phyloP scores from a whole-genome alignment of 805 yeast genomes.

The Wickerhamomyces xylosicus region DNA sequence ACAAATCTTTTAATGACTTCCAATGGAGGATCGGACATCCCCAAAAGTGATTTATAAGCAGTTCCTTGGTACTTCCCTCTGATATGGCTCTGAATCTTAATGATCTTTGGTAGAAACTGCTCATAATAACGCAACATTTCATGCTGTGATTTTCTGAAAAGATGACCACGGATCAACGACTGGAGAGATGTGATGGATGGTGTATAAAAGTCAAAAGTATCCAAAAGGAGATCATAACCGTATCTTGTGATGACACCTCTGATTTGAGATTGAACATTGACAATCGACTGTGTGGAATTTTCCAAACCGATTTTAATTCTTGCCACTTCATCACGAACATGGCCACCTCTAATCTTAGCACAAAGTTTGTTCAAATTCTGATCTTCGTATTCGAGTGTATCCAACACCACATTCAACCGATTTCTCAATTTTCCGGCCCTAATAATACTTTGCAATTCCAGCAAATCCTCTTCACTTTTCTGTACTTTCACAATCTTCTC shows the following conservation, averaged over 20 bases:
- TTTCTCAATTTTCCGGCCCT: slow-evolving; percentile 33
- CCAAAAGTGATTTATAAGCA: slow-evolving; percentile 66
- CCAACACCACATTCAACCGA: slow-evolving; percentile 15
- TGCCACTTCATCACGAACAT: slow-evolving; percentile 20
- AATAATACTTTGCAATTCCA: slow-evolving; percentile 41
- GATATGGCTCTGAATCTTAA: slow-evolving; percentile 65
- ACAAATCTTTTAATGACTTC: slow-evolving; percentile 70
- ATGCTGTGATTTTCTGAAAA: slow-evolving; percentile 26
- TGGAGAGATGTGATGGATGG: slow-evolving; percentile 38
- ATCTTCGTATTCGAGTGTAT: slow-evolving; percentile 18
- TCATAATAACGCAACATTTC: slow-evolving; percentile 37
- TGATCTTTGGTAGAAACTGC: slow-evolving; percentile 44
- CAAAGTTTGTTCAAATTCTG: slow-evolving; percentile 22
- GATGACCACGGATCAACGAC: slow-evolving; percentile 38
- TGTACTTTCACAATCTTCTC: slow-evolving; percentile 1
- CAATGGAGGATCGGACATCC: slow-evolving; percentile 67
- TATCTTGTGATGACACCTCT: slow-evolving; percentile 59
- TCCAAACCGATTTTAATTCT: slow-evolving; percentile 1
- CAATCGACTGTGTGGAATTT: slow-evolving; percentile 14
- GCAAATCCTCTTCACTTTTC: slow-evolving; percentile 14
- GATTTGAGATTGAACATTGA: slow-evolving; percentile 43
- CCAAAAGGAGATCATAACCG: slow-evolving; percentile 39
- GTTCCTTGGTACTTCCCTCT: slow-evolving; percentile 56
- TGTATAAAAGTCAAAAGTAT: slow-evolving; percentile 38
- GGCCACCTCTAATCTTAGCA: slow-evolving; percentile 28